Conservation (phyloP, 176 grass and related monocot genomes). For the Oryza rufipogon region DNA sequence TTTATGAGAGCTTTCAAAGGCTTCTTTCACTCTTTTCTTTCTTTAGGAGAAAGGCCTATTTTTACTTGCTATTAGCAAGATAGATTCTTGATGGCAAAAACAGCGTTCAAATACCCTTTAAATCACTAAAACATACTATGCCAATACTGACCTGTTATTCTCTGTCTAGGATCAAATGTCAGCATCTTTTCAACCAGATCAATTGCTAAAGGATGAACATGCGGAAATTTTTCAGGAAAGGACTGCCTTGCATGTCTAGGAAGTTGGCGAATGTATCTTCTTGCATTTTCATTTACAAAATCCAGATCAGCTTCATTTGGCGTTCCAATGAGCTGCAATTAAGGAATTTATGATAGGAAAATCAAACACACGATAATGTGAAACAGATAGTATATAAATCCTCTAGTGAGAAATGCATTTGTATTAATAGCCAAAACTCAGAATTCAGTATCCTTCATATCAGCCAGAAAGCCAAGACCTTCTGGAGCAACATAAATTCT, state of each 20-base stretch:
- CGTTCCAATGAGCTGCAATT: conserved; percentile 82
- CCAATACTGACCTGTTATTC: conserved; percentile 83
- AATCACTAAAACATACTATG: conserved; percentile 9
- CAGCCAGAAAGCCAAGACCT: not conserved
- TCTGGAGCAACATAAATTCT: not conserved
- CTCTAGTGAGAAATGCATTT: not conserved
- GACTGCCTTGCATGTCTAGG: conserved; percentile 79
- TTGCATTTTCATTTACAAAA: conserved; percentile 98
- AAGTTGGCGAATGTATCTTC: conserved; percentile 92
- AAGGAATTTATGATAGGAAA: conserved; percentile 25
- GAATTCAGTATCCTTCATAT: not conserved
- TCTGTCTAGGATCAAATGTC: conserved; percentile 93
- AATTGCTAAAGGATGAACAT: conserved; percentile 86
- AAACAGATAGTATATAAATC: conserved; percentile 6
- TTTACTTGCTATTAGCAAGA: conserved; percentile 2
- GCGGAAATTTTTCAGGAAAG: conserved; percentile 86
- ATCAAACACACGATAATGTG: conserved; percentile 23
- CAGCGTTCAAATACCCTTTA: not conserved
- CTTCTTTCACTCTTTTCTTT: not conserved
- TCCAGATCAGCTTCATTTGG: conserved; percentile 87
- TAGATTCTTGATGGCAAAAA: conserved; percentile 12
- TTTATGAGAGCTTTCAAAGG: not conserved
- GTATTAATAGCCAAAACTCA: conserved; percentile 21
- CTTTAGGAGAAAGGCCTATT: not conserved
- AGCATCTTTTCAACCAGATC: conserved; percentile 98